Base-by-base conservation (phyloP, 2,329 filamentous ascomycete species). In the Parascedosporium putredinis region DNA sequence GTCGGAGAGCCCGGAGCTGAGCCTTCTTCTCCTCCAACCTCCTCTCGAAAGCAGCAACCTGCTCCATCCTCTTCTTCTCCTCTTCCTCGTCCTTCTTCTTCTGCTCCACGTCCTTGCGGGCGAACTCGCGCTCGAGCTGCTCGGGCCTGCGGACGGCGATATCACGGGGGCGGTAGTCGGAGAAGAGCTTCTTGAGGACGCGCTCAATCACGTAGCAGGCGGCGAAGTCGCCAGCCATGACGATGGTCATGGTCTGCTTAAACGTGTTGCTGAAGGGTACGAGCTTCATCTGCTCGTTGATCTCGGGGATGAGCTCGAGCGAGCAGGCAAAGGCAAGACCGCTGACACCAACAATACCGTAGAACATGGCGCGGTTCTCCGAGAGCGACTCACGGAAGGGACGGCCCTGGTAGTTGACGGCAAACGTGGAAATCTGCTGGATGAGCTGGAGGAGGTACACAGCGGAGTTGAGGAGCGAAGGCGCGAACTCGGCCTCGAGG, bases 341-440 rank as follows among this genome's bases (percentile, higher is more conserved):
- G 0, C 88, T 88, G 14, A 96, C 91, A 55, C 86, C 85, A 36
- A 98, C 72, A 50, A 98, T 88, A 52, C 93, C 93, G 75, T 86
- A 98, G 73, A 93, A 98, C 93, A 98, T 98, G 64, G 88, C 89
- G 66, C 83, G 86, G 74, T 98, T 98, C 71, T 96, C 93, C 4
- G 86, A 84, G 56, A 98, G 88, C 20, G 86, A 86, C 70, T 98
- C 93, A 53, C 93, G 87, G 84, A 98, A 98, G 10, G 93, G 93
- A 8, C 93, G 86, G 52, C 93, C 93, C 68, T 98, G 93, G 73
- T 98, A 98, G 74, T 98, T 98, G 74, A 98, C 95, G 53, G 93
- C 90, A 61, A 98, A 98, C 3, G 93, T 98, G 22, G 90, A 96
- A 62, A 98, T 95, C 67, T 98, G 93, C 68, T 98, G 93, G 66